A percentile compares a stretch with the other conserved stretches of the same genome.
Evolutionary conservation across 164 flowering plant genomes (phyloP).

Genomic region (Umbilicus rupestris): DNA sequence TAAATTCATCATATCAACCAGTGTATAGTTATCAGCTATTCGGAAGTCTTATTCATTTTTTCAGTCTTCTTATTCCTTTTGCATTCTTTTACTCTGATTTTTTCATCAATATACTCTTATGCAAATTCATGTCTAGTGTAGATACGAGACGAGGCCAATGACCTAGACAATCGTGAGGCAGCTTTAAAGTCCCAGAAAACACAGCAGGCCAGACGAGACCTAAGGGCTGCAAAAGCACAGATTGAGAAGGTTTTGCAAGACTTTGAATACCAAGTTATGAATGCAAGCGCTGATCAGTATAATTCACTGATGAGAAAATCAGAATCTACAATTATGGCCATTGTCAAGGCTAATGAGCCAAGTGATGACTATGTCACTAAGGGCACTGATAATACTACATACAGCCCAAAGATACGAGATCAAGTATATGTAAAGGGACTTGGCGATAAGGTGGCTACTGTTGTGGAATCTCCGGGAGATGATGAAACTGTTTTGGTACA

Average conservation of each 20-base stretch:
- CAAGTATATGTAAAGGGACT: constrained; percentile 52
- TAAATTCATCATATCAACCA: neutral
- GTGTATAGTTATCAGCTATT: neutral
- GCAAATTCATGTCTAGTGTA: constrained; percentile 16
- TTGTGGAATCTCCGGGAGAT: constrained; percentile 58
- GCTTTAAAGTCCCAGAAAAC: constrained; percentile 56
- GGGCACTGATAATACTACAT: constrained; percentile 20
- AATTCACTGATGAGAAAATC: constrained; percentile 45
- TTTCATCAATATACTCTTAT: neutral
- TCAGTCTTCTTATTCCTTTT: too few species aligned
- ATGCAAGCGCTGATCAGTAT: constrained; percentile 30
- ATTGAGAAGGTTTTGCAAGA: constrained; percentile 46
- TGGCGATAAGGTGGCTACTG: constrained; percentile 65
- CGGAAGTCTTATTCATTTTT: neutral
- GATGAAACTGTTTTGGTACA: constrained; percentile 60
- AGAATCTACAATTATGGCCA: constrained; percentile 58
- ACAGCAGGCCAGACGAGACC: constrained; percentile 33
- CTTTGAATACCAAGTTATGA: constrained; percentile 48
- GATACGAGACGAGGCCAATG: constrained; percentile 61
- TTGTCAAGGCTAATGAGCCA: constrained; percentile 37
- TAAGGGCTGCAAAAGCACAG: constrained; percentile 38
- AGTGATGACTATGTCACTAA: constrained; percentile 13
- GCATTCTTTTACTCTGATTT: neutral
- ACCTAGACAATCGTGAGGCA: constrained; percentile 55
- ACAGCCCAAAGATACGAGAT: constrained; percentile 60